Percentiles rank a stretch among this genome's conserved stretches.
These are phyloP conservation scores for Peronospora belbahrii DNA, from an alignment of 352 stramenopile genomes.

Conservation along the genomic window DNA sequence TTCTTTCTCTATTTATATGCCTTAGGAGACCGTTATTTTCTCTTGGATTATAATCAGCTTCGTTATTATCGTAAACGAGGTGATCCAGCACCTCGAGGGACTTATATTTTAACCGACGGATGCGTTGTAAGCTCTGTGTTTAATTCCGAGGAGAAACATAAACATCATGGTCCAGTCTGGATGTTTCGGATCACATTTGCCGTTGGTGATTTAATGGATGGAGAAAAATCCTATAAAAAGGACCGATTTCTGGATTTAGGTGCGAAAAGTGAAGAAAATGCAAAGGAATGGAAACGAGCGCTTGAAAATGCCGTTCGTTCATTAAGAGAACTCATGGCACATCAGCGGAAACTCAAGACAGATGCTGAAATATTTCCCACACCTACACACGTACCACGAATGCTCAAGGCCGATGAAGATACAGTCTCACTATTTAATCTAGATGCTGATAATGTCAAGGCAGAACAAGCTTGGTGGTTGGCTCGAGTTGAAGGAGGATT, in stretches of 20 bases:
- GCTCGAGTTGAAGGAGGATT: conserved; percentile 73
- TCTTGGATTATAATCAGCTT: conserved; percentile 80
- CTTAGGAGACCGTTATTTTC: conserved; percentile 82
- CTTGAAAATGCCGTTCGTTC: conserved; percentile 75
- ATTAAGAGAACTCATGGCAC: conserved; percentile 57
- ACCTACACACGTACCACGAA: conserved; percentile 45
- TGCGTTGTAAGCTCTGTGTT: conserved; percentile 75
- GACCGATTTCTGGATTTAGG: conserved; percentile 82
- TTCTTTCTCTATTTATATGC: no score
- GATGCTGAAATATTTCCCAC: conserved; percentile 72
- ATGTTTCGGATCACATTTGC: conserved; percentile 88
- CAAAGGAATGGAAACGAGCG: conserved; percentile 73
- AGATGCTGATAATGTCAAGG: conserved; percentile 76
- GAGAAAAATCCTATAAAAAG: conserved; percentile 85
- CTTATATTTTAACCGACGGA: conserved; percentile 78
- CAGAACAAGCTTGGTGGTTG: conserved; percentile 82
- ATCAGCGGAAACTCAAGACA: conserved; percentile 68
- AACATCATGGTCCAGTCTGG: conserved; percentile 79
- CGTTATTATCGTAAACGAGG: conserved; percentile 84
- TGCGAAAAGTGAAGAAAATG: conserved; percentile 77
- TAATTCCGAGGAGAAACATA: conserved; percentile 86
- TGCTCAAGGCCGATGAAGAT: conserved; percentile 79
- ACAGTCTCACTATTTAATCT: conserved; percentile 81
- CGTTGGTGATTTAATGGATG: conserved; percentile 33
- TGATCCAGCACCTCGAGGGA: conserved; percentile 70